Percentiles rank a stretch among this genome's conserved stretches.
Evolutionary conservation across 2,329 filamentous ascomycete species (phyloP).

Genomic region (Lachnellula cervina): DNA sequence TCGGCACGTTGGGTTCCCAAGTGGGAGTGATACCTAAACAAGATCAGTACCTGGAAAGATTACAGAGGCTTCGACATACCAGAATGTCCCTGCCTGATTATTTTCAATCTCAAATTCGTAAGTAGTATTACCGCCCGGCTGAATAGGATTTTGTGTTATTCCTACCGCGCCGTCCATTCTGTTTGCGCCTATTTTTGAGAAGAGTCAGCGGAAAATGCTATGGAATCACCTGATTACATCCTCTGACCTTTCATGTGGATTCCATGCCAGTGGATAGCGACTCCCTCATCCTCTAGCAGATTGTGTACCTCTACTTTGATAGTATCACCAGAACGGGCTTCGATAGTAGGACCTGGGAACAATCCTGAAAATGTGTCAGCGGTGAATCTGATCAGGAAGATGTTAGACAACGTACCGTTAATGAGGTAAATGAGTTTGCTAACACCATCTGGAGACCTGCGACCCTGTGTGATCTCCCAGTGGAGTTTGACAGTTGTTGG

Average conservation of each 20-base stretch:
- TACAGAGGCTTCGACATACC: background rate
- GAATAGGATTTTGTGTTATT: constrained; percentile 7
- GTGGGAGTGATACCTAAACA: constrained; percentile 44
- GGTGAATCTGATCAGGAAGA: background rate
- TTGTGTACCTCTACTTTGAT: constrained; percentile 41
- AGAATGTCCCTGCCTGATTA: constrained; percentile 7
- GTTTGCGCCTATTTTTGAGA: constrained; percentile 17
- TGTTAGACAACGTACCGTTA: constrained; percentile 35
- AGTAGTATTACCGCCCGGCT: background rate
- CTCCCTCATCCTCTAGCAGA: constrained; percentile 33
- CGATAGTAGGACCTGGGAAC: constrained; percentile 45
- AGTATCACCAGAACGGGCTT: constrained; percentile 42
- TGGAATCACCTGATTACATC: background rate
- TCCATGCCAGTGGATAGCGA: constrained; percentile 45
- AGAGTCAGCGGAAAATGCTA: background rate
- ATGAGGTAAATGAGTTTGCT: constrained; percentile 43
- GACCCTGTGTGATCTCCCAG: constrained; percentile 37
- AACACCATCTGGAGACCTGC: constrained; percentile 42
- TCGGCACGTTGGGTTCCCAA: constrained; percentile 37
- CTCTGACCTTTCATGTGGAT: constrained; percentile 36
- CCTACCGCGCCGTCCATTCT: constrained; percentile 11
- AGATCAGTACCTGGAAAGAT: background rate
- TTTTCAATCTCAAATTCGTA: constrained; percentile 6
- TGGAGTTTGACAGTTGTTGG: constrained; percentile 30
- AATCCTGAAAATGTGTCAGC: constrained; percentile 5